phyloP scores from a whole-genome alignment of 495 filamentous ascomycete species.

The Stereocaulon alpinum region DNA sequence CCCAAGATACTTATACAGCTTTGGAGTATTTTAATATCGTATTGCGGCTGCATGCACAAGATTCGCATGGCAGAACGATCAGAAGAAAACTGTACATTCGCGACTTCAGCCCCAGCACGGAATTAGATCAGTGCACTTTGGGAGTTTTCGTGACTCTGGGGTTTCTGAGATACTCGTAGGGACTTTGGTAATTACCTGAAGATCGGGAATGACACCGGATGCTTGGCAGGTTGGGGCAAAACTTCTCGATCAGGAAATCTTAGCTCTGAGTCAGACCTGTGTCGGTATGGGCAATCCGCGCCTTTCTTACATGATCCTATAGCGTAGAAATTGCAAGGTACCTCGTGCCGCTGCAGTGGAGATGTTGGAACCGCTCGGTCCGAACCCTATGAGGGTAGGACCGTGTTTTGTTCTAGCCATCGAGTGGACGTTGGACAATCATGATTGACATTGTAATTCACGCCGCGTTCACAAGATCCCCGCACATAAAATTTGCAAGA shows the following conservation, averaged over 20 bases:
- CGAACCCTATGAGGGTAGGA: not conserved
- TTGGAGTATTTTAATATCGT: not conserved
- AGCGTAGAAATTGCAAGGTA: slow-evolving; percentile 6
- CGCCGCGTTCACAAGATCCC: slow-evolving; percentile 5
- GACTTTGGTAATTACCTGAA: no score
- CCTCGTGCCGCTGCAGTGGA: no score
- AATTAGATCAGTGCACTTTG: slow-evolving; percentile 12
- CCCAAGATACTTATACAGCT: not conserved
- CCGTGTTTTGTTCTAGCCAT: not conserved
- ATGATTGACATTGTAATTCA: slow-evolving; percentile 3
- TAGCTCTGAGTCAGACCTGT: not conserved
- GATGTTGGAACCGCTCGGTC: not conserved
- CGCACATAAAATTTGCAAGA: slow-evolving; percentile 10
- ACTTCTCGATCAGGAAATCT: no score
- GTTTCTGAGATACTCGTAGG: not conserved
- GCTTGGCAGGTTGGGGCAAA: no score
- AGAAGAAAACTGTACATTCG: slow-evolving; percentile 2
- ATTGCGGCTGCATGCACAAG: not conserved
- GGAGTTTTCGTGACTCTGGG: not conserved
- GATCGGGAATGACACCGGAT: no score
- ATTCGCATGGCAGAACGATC: slow-evolving; percentile 8
- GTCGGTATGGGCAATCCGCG: not conserved
- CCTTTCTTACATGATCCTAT: slow-evolving; percentile 8
- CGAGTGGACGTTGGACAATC: not conserved
- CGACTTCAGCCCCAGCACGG: slow-evolving; percentile 13